Evolutionary conservation across 2,329 filamentous ascomycete genomes (phyloP).

Genomic region (Tricladium varicosporioides): DNA sequence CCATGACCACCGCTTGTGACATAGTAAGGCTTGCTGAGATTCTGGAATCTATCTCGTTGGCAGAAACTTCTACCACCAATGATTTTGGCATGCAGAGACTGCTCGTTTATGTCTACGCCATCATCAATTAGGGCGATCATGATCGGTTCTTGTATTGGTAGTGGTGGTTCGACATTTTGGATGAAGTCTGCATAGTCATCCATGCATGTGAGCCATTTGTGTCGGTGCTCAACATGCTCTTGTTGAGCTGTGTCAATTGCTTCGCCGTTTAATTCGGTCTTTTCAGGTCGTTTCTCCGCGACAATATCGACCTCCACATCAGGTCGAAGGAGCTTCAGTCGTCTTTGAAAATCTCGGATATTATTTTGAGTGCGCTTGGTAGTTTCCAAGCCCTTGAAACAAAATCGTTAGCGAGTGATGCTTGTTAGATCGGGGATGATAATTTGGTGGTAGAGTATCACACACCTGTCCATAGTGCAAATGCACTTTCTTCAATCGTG

Average conservation of each 20-base stretch:
- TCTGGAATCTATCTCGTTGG: constrained; percentile 5
- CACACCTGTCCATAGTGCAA: constrained; percentile 28
- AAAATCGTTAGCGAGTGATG: neutral
- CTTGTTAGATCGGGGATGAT: too few species aligned
- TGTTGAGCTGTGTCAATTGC: neutral
- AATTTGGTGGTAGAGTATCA: neutral
- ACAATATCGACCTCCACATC: constrained; percentile 3
- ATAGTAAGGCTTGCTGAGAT: constrained; percentile 25
- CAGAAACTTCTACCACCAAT: constrained; percentile 32
- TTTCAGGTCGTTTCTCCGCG: constrained; percentile 3
- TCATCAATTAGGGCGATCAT: constrained; percentile 41
- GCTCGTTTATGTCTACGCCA: constrained; percentile 34
- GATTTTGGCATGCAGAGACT: constrained; percentile 26
- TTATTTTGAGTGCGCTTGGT: constrained; percentile 8
- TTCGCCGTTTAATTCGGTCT: neutral
- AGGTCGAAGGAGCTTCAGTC: constrained; percentile 1
- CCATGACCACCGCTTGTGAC: constrained; percentile 32
- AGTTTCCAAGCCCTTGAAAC: constrained; percentile 13
- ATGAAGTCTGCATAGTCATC: constrained; percentile 24
- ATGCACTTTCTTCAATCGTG: constrained; percentile 26
- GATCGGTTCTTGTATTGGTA: constrained; percentile 24
- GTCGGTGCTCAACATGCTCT: neutral
- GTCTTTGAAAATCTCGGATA: constrained; percentile 6
- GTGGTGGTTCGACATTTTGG: constrained; percentile 23
- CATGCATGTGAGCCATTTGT: constrained; percentile 23